Evolutionary conservation across 2,329 filamentous ascomycete species (phyloP).

Genomic region (Pestalotiopsis sp.): DNA sequence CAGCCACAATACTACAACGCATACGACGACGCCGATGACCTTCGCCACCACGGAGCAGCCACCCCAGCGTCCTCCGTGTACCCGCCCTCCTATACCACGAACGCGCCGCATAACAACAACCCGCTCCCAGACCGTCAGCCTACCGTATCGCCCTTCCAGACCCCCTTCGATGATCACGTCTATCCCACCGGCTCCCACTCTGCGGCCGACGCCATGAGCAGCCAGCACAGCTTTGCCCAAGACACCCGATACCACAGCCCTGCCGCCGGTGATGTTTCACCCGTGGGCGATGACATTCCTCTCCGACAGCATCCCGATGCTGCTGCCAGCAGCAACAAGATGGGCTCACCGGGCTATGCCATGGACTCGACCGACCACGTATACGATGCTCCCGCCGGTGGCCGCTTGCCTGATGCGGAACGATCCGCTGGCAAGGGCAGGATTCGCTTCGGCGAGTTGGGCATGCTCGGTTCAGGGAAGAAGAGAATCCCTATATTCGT

Average conservation of each 20-base stretch:
- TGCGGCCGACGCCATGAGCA: slow-evolving; percentile 29
- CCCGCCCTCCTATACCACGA: slow-evolving; percentile 40
- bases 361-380: slow-evolving; percentile 55
- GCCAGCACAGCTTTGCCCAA: slow-evolving; percentile 45
- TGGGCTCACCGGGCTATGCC: slow-evolving; percentile 18
- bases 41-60: slow-evolving; percentile 27
- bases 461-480: slow-evolving; percentile 57
- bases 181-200: slow-evolving; percentile 54
- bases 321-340: slow-evolving; percentile 32
- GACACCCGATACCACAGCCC: slow-evolving; percentile 60
- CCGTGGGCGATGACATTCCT: slow-evolving; percentile 55
- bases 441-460: slow-evolving; percentile 58
- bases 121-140: slow-evolving; percentile 27
- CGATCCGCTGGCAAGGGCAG: slow-evolving; percentile 32
- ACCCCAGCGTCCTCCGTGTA: slow-evolving; percentile 43
- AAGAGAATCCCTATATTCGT: slow-evolving; percentile 75
- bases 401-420: slow-evolving; percentile 14
- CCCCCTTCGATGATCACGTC: slow-evolving; percentile 67
- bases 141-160: slow-evolving; percentile 60
- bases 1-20: slow-evolving; percentile 25
- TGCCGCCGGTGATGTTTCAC: slow-evolving; percentile 37
- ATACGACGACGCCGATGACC: slow-evolving; percentile 1
- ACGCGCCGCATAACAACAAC: slow-evolving; percentile 24
- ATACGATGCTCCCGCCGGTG: slow-evolving; percentile 53
- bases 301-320: slow-evolving; percentile 50